Evolutionary conservation across 1,139 yeast genomes (phyloP), one percentile per base, ranked within the genome.

Genomic region (Pichia sp.): DNA sequence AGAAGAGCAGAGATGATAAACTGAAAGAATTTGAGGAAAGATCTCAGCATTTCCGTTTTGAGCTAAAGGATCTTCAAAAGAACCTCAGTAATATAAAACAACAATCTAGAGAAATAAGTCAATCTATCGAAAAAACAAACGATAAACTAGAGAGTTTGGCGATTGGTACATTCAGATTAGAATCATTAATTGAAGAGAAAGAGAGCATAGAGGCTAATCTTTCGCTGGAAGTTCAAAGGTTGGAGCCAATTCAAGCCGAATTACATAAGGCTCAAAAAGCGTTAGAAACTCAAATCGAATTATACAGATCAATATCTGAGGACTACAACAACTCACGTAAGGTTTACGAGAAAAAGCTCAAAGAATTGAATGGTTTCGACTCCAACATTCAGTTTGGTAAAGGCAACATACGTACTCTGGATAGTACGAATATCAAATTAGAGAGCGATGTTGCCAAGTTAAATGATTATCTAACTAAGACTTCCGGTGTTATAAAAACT

Each of bases 121-220:
- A 54, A 34, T 63, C 67, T 36, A 62, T 64, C 16, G 61, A 62
- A 43, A 64, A 67, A 44, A 52, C 67, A 30, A 56, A 60, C 51
- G 58, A 60, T 55, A 70, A 66, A 58, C 52, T 66, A 56, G 67
- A 69, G 52, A 68, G 73, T 55, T 63, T 74, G 58, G 72, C 60
- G 24, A 59, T 69, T 24, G 78, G 76, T 54, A 70, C 75, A 2
- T 77, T 77, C 12, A 68, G 63, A 31, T 46, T 66, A 2, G 69
- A 66, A 24, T 59, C 64, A 2, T 58, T 59, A 20, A 50, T 60
- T 17, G 66, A 63, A 7, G 62, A 61, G 46, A 59, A 50, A 27
- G 52, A 51, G 2, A 49, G 29, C 3, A 8, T 55, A 2, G 51
- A 46, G 27, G 41, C 60, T 6, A 46, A 47, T 24, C 45, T 52